Evolutionary conservation across 257 asterid genomes (phyloP).

Genomic region (Solanum phureja): DNA sequence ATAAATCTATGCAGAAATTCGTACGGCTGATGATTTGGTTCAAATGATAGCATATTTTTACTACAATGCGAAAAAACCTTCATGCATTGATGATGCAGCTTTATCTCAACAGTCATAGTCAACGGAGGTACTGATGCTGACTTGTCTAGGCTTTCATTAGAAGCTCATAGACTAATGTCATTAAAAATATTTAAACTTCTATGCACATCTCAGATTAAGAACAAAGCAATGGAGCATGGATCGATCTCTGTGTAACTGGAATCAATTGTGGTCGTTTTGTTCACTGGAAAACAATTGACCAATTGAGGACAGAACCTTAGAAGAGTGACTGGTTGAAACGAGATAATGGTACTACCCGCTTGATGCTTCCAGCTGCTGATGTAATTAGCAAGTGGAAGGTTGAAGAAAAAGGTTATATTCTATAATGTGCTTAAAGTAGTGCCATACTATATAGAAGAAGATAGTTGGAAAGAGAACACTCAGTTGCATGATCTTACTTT

Average conservation of each 20-base stretch:
- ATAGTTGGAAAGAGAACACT: neutral
- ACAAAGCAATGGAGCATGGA: neutral
- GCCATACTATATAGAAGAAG: neutral
- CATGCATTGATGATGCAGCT: constrained; percentile 35
- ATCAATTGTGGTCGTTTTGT: neutral
- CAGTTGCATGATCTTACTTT: neutral
- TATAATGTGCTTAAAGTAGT: neutral
- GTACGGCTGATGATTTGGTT: constrained; percentile 73
- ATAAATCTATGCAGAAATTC: constrained; percentile 35
- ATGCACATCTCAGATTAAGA: neutral
- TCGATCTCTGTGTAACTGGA: neutral
- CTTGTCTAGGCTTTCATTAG: neutral
- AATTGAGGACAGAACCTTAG: neutral
- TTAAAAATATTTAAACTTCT: neutral
- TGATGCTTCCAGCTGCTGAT: neutral
- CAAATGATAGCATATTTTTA: constrained; percentile 87
- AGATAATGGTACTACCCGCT: neutral
- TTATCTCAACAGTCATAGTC: constrained; percentile 17
- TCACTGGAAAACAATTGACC: neutral
- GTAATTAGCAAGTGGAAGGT: neutral
- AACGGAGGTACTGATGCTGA: constrained; percentile 12
- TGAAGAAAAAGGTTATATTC: neutral
- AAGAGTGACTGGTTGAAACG: neutral
- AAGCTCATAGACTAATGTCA: neutral
- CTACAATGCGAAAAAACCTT: constrained; percentile 74